Conservation (phyloP, 2,329 filamentous ascomycete species). For the Clarireedia hainanense region DNA sequence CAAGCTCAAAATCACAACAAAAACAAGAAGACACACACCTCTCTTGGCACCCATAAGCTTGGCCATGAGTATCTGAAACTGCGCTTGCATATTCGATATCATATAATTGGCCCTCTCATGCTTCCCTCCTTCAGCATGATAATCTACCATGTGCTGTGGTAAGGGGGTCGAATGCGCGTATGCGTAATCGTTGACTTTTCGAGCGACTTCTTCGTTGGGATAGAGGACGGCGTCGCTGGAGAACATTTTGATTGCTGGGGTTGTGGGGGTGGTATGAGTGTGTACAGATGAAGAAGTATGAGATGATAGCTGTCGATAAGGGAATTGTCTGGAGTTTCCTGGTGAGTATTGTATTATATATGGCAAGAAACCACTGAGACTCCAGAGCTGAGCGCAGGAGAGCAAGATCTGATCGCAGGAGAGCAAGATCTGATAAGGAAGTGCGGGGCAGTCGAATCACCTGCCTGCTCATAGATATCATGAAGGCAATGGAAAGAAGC, state of each 20-base stretch:
- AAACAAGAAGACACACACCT: conserved; percentile 9
- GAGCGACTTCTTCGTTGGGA: conserved; percentile 34
- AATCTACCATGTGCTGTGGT: conserved; percentile 35
- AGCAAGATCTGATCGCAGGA: too few relatives aligned
- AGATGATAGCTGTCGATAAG: background rate
- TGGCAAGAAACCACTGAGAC: too few relatives aligned
- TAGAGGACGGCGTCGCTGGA: conserved; percentile 32
- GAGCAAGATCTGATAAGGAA: too few relatives aligned
- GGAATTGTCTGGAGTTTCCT: too few relatives aligned
- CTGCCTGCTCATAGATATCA: too few relatives aligned
- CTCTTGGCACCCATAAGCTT: conserved; percentile 21
- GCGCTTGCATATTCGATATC: conserved; percentile 22
- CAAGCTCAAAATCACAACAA: background rate
- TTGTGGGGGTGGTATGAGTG: background rate
- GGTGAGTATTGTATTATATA: too few relatives aligned
- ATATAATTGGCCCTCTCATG: conserved; percentile 20
- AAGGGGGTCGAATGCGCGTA: conserved; percentile 35
- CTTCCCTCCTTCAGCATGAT: conserved; percentile 30
- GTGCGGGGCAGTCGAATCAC: too few relatives aligned
- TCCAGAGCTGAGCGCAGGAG: too few relatives aligned
- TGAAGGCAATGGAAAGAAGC: too few relatives aligned
- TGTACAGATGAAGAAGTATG: background rate
- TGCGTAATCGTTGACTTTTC: conserved; percentile 37
- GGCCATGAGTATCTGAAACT: conserved; percentile 20
- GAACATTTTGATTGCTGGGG: conserved; percentile 18